Evolutionary conservation across 768 basidiomycete species (phyloP), one percentile per base, ranked within the genome.

Genomic region (Mycena sanguinolenta): DNA sequence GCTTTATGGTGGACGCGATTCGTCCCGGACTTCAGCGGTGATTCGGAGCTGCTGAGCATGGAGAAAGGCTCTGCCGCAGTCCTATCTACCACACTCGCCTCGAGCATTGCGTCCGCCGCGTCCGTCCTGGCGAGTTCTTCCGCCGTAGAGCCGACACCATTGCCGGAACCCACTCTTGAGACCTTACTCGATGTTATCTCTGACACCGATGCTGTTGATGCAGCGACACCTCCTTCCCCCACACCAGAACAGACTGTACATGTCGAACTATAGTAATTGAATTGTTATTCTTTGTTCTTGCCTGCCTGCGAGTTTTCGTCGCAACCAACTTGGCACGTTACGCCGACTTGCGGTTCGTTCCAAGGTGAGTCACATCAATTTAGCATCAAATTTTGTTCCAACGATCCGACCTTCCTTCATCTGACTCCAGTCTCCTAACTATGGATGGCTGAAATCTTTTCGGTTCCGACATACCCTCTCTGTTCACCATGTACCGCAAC

Each of bases 1-100:
- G 93, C 93, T 0, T 91, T 96, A 60, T 97, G 93, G 92, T 97
- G 96, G 95, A 93, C 92, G 49, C 85, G 88, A 44, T 93, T 93
- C 63, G 64, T 95, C 0, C 94, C 94, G 28, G 81, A 82, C 77
- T 84, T 85, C 69, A 75, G 82, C 39, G 78, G 78, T 17, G 83
- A 86, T 46, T 78, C 77, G 30, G 75, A 75, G 34, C 68, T 84
- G 39, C 68, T 85, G 62, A 71, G 69, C 30, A 74, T 75, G 65
- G 85, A 85, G 75, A 82, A 85, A 69, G 80, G 82, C 46, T 58
- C 65, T 8, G 63, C 58, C 14, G 46, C 63, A 32, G 63, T 49
- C 25, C 53, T 70, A 19, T 69, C 68, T 38, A 58, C 60, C 19
- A 36, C 66, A 27, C 17, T 65, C 59, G 54, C 69, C 32, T 64